phyloP scores from a whole-genome alignment of 202 grass and related monocot species.

The Zoysia matrella region DNA sequence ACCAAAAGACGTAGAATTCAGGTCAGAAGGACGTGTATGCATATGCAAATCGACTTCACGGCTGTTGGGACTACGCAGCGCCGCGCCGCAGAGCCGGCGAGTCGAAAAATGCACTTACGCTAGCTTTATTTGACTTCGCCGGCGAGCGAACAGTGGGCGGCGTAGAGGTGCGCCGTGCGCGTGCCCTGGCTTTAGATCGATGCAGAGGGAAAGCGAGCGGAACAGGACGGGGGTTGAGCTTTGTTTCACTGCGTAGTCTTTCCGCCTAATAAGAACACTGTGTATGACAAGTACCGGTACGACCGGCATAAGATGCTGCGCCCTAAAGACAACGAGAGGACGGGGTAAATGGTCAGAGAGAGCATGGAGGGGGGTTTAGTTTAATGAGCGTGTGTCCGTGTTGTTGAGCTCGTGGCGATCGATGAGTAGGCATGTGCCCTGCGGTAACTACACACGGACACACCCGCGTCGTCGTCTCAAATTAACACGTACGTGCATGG shows the following conservation, averaged over 20 bases:
- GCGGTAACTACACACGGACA: no score
- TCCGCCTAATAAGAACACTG: conserved; percentile 32
- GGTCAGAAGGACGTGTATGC: not conserved
- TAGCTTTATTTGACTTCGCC: conserved; percentile 47
- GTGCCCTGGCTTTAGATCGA: conserved; percentile 12
- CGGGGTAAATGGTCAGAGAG: not conserved
- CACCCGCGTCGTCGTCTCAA: not conserved
- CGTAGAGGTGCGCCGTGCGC: conserved; percentile 1
- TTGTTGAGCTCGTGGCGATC: not conserved
- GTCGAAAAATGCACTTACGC: conserved; percentile 51
- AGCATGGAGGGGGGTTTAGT: not conserved
- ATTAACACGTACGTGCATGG: no score
- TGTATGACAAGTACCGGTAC: conserved; percentile 13
- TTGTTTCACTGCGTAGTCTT: not conserved
- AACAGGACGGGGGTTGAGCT: not conserved
- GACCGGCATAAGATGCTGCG: not conserved
- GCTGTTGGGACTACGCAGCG: not conserved
- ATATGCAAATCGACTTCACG: conserved; percentile 29
- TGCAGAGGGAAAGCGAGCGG: conserved; percentile 1
- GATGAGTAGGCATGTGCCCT: not conserved
- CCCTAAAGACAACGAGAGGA: conserved; percentile 4
- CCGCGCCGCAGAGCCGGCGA: conserved; percentile 29
- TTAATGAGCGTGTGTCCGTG: conserved; percentile 27
- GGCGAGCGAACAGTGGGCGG: conserved; percentile 19
- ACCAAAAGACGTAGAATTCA: not conserved